Conservation (phyloP, 768 basidiomycete genomes). For the Chalciporus piperatus region DNA sequence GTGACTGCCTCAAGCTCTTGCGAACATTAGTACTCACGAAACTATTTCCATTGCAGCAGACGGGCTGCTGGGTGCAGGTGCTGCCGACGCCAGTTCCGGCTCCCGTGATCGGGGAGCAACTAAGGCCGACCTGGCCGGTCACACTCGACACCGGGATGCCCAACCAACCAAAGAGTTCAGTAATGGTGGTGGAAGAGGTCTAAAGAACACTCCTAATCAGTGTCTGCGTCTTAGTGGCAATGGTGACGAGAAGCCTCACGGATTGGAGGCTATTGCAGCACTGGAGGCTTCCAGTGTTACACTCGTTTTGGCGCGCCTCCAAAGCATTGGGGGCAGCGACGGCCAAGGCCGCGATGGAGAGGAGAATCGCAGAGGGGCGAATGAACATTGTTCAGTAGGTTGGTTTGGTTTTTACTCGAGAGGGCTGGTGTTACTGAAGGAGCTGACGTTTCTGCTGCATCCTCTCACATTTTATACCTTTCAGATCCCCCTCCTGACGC, state of each 20-base stretch:
- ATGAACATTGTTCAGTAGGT: neutral
- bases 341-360: conserved; percentile 6
- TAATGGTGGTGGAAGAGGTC: neutral
- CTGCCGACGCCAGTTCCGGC: neutral
- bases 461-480: too few species aligned
- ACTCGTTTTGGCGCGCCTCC: neutral
- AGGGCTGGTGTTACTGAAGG: too few species aligned
- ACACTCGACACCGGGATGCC: neutral
- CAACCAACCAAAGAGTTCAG: neutral
- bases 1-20: neutral
- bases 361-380: neutral
- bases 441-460: too few species aligned
- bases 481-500: too few species aligned
- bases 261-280: neutral
- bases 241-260: neutral
- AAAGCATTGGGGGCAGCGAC: conserved; percentile 7
- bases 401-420: too few species aligned
- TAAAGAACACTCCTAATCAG: neutral
- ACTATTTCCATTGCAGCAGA: conserved; percentile 15
- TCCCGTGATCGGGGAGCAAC: neutral
- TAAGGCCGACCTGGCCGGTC: neutral
- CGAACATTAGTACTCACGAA: conserved; percentile 7
- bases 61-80: conserved; percentile 9
- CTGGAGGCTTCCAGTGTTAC: neutral
- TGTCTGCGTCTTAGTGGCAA: neutral